Percentiles rank a stretch among this genome's conserved stretches.
These are phyloP conservation scores for Phytophthora pseudosyringae DNA, from an alignment of 352 stramenopile genomes.

Conservation along the genomic window DNA sequence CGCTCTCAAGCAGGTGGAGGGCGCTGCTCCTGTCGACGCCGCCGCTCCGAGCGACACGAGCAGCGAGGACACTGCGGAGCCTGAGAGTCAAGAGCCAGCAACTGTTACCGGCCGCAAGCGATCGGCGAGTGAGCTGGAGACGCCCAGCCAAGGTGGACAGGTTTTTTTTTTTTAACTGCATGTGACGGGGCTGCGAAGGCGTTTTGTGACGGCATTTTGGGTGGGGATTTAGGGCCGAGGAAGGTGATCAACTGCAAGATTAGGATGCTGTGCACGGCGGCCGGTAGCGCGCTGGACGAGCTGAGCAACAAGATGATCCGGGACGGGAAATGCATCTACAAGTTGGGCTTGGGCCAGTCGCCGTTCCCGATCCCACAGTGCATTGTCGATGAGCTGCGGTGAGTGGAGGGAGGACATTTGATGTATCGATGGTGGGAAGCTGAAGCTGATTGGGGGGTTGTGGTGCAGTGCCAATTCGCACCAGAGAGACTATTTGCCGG, in stretches of 20 bases:
- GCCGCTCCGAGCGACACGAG: constrained; percentile 30
- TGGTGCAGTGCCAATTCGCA: constrained; percentile 72
- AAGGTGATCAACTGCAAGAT: constrained; percentile 91
- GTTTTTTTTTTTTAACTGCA: not conserved
- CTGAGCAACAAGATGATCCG: constrained; percentile 87
- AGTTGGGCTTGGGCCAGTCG: constrained; percentile 84
- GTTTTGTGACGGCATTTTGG: constrained; percentile 7
- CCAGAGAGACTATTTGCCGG: constrained; percentile 83
- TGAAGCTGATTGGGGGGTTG: not conserved
- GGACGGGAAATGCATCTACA: constrained; percentile 85
- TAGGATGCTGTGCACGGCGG: constrained; percentile 82
- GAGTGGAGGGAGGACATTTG: constrained; percentile 9
- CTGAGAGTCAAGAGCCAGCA: not conserved
- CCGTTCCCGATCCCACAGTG: constrained; percentile 89
- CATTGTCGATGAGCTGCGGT: constrained; percentile 89
- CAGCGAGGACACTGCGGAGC: constrained; percentile 18
- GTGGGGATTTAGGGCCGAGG: constrained; percentile 50
- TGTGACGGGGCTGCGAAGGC: not conserved
- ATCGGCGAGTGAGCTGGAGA: constrained; percentile 47
- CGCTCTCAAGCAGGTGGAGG: constrained; percentile 12
- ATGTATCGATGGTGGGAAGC: not conserved
- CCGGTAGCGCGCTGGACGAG: constrained; percentile 81
- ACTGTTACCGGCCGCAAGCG: constrained; percentile 50
- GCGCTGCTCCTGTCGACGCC: constrained; percentile 3
- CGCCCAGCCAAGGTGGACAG: constrained; percentile 37